Evolutionary conservation across 2,329 filamentous ascomycete species (phyloP).

Genomic region (Diaporthe ampelina): DNA sequence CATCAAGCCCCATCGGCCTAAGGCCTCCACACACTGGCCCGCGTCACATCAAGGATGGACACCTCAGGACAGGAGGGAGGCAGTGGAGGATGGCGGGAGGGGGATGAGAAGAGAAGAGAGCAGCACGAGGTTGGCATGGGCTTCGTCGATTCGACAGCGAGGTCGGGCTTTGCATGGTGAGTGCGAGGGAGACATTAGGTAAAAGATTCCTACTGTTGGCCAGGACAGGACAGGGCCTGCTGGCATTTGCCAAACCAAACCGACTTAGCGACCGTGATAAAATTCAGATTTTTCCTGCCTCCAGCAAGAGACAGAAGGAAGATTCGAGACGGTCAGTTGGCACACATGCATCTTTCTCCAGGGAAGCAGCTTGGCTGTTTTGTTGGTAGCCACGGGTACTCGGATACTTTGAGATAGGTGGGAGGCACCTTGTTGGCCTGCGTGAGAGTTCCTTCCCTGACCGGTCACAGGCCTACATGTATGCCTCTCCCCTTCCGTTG

Average conservation of each 20-base stretch:
- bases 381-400: neutral
- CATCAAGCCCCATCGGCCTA: slow-evolving; percentile 6
- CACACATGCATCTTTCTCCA: neutral
- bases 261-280: slow-evolving; percentile 32
- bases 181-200: slow-evolving; percentile 45
- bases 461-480: neutral
- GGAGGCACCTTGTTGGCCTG: slow-evolving; percentile 9
- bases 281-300: slow-evolving; percentile 34
- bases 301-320: neutral
- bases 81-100: neutral
- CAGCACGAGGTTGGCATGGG: slow-evolving; percentile 30
- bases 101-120: slow-evolving; percentile 3
- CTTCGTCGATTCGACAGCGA: slow-evolving; percentile 33
- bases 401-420: neutral
- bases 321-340: neutral
- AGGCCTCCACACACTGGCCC: slow-evolving; percentile 21
- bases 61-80: slow-evolving; percentile 12
- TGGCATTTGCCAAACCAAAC: slow-evolving; percentile 29
- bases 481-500: neutral
- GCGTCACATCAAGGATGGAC: slow-evolving; percentile 28
- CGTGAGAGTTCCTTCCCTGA: slow-evolving; percentile 2
- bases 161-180: slow-evolving; percentile 35
- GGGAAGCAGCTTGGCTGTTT: slow-evolving; percentile 13
- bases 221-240: slow-evolving; percentile 24
- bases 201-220: slow-evolving; percentile 44